Base-by-base conservation (phyloP, 2,329 filamentous ascomycete genomes). In the Davidsoniella eucalypti region DNA sequence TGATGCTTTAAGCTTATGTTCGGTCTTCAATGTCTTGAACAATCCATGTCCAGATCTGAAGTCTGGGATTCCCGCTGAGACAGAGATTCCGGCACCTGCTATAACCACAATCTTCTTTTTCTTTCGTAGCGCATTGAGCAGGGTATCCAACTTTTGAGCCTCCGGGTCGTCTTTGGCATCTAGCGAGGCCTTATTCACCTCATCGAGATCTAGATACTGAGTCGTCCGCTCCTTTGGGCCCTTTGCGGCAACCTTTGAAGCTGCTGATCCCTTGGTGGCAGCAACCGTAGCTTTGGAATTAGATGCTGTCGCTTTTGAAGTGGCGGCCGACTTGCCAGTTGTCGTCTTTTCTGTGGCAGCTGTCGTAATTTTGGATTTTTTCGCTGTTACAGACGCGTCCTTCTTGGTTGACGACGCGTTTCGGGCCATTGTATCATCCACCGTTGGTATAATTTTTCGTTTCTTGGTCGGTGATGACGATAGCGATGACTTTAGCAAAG, bases 51-150 rank as follows among this genome's bases (percentile, higher is more conserved):
- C 81, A 4, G 92, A 98, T 56, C 92, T 86, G 61, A 98, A 98
- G 64, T 98, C 92, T 58, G 92, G 92, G 59, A 98, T 93, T 55
- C 92, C 92, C 57, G 92, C 90, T 49, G 90, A 90, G 47, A 95
- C 92, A 38, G 92, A 96, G 59, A 98, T 98, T 55, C 92, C 92
- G 56, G 92, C 92, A 52, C 92, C 92, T 44, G 90, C 92, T 63
- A 98, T 84, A 47, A 96, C 86, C 33, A 98, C 87, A 61, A 98
- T 94, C 69, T 94, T 95, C 67, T 88, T 85, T 70, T 92, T 92
- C 61, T 84, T 87, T 59, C 83, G 82, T 51, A 98, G 66, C 21
- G 80, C 81, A 41, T 80, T 76, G 42, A 88, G 67, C 26, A 98
- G 69, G 51, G 80, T 75, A 54, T 84, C 75, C 38, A 94, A 69